A percentile compares a stretch with the other conserved stretches of the same genome.
Conservation (phyloP, 306 rosid species). For the Medicago truncatula region MtrunA17r5.0-ANR NC_053047.1:13368001-13368500, state of each 20-base stretch:
- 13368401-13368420: not conserved
- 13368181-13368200: not conserved
- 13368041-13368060: slow-evolving; percentile 2
- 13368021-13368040: not conserved
- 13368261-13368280: not conserved
- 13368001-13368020: not conserved
- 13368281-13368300: no score
- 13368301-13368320: no score
- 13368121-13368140: not conserved
- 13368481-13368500: not conserved
- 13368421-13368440: not conserved
- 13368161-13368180: not conserved
- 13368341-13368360: not conserved
- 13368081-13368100: slow-evolving; percentile 14
- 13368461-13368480: no score
- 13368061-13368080: not conserved
- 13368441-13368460: not conserved
- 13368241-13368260: not conserved
- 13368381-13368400: not conserved
- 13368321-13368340: not conserved
- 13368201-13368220: not conserved
- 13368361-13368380: not conserved
- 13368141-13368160: not conserved
- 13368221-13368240: slow-evolving; percentile 1
- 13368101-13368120: slow-evolving; percentile 27